These are phyloP conservation scores for Debaryomycetaceae sp. DNA, from an alignment of 1,139 yeast species.

Conservation along the genomic window DNA sequence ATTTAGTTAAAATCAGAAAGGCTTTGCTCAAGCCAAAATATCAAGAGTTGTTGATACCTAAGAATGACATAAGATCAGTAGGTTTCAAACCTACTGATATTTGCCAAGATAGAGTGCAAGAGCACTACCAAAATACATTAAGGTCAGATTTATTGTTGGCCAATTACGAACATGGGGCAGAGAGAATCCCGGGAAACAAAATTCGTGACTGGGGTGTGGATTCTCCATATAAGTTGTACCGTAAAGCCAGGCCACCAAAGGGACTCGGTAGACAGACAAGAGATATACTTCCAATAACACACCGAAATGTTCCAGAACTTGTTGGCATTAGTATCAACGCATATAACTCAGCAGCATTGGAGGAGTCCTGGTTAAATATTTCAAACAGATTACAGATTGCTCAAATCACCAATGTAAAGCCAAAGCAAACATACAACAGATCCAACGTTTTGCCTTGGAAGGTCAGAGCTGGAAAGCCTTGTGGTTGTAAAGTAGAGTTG, in stretches of 20 bases:
- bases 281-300: slow-evolving; percentile 62
- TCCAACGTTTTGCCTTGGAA: slow-evolving; percentile 86
- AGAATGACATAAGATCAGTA: slow-evolving; percentile 73
- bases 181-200: slow-evolving; percentile 60
- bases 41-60: slow-evolving; percentile 61
- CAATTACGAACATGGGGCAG: slow-evolving; percentile 65
- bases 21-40: slow-evolving; percentile 65
- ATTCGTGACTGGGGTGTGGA: slow-evolving; percentile 83
- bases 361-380: slow-evolving; percentile 70
- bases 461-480: slow-evolving; percentile 80
- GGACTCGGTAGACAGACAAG: slow-evolving; percentile 70
- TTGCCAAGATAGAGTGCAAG: slow-evolving; percentile 75
- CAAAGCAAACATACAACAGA: slow-evolving; percentile 68
- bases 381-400: slow-evolving; percentile 80
- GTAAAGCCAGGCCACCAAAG: slow-evolving; percentile 64
- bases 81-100: slow-evolving; percentile 70
- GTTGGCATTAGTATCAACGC: slow-evolving; percentile 68
- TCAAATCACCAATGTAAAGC: slow-evolving; percentile 89
- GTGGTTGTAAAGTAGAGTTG: slow-evolving; percentile 86
- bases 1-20: slow-evolving; percentile 73
- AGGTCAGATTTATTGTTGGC: slow-evolving; percentile 76
- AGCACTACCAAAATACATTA: slow-evolving; percentile 71
- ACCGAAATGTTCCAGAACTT: slow-evolving; percentile 69
- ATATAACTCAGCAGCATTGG: slow-evolving; percentile 72
- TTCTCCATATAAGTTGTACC: slow-evolving; percentile 86